Base-by-base conservation (phyloP, 306 rosid genomes). In the Rosa lucieae region DNA sequence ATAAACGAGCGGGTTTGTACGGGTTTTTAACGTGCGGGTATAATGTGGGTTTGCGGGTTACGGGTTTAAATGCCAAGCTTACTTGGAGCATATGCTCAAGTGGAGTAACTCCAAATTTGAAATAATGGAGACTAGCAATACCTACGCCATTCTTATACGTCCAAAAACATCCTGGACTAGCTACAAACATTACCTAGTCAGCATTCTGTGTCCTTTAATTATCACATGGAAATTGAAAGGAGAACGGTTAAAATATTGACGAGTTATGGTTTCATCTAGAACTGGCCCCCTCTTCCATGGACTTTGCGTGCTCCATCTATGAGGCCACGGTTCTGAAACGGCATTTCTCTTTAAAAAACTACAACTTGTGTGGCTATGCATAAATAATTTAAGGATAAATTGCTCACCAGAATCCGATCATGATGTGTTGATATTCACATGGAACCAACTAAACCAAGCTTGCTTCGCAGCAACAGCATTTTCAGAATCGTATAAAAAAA, bases 221-320 rank as follows among this genome's bases (percentile, higher is more conserved):
- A n/a, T 75, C 70, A 75, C 58, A 9, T 59, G 59, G 71, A 62
- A 63, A 75, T 75, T 9, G 72, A 76, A 8, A 62, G 47, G 47
- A 62, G 71, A 58, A 59, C 6, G 3, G 8, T 10, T 52, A 17
- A 10, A 18, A 6, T 37, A 67, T 32, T 10, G 2, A 63, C 32
- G 2, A 12, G 9, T 5, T 23, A 63, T 32, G 43, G 69, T 63
- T 74, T 13, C 67, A 56, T 74, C 77, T 56, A 74, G 77, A 75
- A 46, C 47, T 75, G 56, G 46, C 79, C 61, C 78, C 71, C 71
- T 35, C 70, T 44, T 21, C 59, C 10, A 2, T 18, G 58, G 71
- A 75, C n/a, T 62, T 75, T 61, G 46, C 79, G 46, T 23, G 44
- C 46, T 13, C 26, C 55, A 15, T 76, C 79, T 21, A 37, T 8